A percentile compares a stretch with the other conserved stretches of the same genome.
phyloP scores from a whole-genome alignment of 192 early-diverging fungal genomes.

The Linnemannia schmuckeri region DNA sequence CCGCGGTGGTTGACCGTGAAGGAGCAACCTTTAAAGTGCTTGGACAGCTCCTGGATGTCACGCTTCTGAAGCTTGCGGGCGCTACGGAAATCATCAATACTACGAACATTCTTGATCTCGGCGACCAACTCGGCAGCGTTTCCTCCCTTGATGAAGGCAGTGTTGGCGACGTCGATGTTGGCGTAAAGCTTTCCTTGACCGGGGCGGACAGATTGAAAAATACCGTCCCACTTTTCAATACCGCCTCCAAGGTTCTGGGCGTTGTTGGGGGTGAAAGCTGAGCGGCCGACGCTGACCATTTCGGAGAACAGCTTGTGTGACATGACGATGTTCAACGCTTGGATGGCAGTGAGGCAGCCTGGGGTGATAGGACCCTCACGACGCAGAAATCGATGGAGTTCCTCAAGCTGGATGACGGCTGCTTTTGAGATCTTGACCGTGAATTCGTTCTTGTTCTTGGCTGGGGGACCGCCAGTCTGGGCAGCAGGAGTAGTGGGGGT shows the following conservation, averaged over 20 bases:
- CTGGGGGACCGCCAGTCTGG: not conserved
- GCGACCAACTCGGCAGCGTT: constrained; percentile 71
- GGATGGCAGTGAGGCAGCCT: constrained; percentile 36
- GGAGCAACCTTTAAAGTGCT: constrained; percentile 56
- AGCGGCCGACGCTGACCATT: constrained; percentile 47
- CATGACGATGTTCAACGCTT: constrained; percentile 55
- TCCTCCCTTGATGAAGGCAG: constrained; percentile 68
- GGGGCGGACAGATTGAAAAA: constrained; percentile 84
- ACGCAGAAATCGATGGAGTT: constrained; percentile 32
- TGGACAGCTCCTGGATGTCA: constrained; percentile 6
- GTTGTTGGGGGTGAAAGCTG: constrained; percentile 24
- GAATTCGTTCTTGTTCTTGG: constrained; percentile 36
- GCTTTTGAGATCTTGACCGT: constrained; percentile 28
- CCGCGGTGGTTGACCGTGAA: constrained; percentile 68
- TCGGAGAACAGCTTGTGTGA: constrained; percentile 45
- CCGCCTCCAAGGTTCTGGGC: constrained; percentile 68
- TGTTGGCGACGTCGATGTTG: constrained; percentile 69
- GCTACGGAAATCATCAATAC: constrained; percentile 49
- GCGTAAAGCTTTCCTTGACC: constrained; percentile 68
- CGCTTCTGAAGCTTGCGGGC: not conserved
- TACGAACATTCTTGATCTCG: constrained; percentile 21
- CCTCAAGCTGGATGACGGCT: constrained; percentile 29
- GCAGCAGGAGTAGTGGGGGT: not conserved
- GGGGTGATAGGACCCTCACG: constrained; percentile 34
- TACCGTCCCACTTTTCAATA: constrained; percentile 87